phyloP scores from a whole-genome alignment of 495 filamentous ascomycete species.

The Penicillium chermesinum region DNA sequence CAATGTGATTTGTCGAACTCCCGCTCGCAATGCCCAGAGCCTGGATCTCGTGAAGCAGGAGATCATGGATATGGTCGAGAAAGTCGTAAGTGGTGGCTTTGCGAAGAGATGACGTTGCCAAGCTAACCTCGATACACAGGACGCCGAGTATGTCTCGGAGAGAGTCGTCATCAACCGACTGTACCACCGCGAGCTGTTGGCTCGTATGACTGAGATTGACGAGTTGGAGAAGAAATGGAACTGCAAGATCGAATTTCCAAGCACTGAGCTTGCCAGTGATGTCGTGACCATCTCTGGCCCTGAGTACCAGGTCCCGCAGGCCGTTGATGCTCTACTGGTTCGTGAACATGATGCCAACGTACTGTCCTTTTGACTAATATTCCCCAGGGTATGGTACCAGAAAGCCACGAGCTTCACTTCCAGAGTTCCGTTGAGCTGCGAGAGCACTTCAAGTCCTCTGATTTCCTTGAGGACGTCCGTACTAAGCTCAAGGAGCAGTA shows the following conservation, averaged over 20 bases:
- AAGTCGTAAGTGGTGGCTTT: constrained; percentile 56
- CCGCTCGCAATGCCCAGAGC: constrained; percentile 93
- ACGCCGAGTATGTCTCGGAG: constrained; percentile 93
- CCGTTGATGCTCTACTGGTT: constrained; percentile 81
- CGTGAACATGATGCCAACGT: background rate
- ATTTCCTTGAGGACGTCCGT: constrained; percentile 71
- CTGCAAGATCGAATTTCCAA: constrained; percentile 96
- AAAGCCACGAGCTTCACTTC: constrained; percentile 85
- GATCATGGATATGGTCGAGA: constrained; percentile 99
- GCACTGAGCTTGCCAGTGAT: constrained; percentile 94
- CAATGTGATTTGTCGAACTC: constrained; percentile 97
- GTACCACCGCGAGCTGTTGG: constrained; percentile 88
- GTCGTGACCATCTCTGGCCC: constrained; percentile 91
- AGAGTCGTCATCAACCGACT: constrained; percentile 89
- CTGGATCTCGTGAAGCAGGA: constrained; percentile 96
- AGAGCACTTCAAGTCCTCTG: constrained; percentile 69
- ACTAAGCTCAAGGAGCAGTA: constrained; percentile 86
- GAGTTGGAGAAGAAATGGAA: constrained; percentile 98
- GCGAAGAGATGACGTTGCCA: background rate
- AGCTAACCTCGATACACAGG: constrained; percentile 40
- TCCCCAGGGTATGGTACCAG: constrained; percentile 77
- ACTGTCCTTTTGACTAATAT: background rate
- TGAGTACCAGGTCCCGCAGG: constrained; percentile 94
- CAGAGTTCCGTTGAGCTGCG: constrained; percentile 68
- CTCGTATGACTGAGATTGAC: constrained; percentile 81